Conservation (phyloP, 805 yeast species). For the Teunomyces aglyptinius region DNA sequence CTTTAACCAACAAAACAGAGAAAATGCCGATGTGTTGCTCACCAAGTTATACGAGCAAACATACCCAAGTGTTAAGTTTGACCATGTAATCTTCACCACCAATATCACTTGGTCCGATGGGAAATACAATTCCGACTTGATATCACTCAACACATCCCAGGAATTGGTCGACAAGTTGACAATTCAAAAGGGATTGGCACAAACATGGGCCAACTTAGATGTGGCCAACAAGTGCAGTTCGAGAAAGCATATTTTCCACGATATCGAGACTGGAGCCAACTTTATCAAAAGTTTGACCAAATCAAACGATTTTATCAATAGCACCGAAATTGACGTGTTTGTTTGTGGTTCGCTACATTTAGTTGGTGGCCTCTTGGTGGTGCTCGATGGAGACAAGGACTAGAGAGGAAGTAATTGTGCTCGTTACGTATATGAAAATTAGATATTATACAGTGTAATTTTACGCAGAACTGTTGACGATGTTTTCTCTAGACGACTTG, state of each 20-base stretch:
- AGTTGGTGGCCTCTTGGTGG: conserved; percentile 91
- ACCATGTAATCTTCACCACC: conserved; percentile 81
- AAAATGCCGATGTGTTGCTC: conserved; percentile 63
- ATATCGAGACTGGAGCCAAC: conserved; percentile 71
- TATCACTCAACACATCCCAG: conserved; percentile 79
- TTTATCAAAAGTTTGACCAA: conserved; percentile 48
- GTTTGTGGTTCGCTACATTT: conserved; percentile 93
- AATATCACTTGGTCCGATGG: conserved; percentile 91
- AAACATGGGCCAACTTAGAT: conserved; percentile 63
- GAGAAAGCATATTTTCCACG: conserved; percentile 56
- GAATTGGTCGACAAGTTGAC: conserved; percentile 74
- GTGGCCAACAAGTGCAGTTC: conserved; percentile 22
- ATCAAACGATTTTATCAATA: conserved; percentile 19
- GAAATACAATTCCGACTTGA: conserved; percentile 72
- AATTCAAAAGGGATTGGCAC: conserved; percentile 75
- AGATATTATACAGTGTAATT: conserved; percentile 6
- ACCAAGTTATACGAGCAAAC: conserved; percentile 45
- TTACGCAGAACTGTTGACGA: conserved; percentile 25
- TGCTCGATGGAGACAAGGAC: conserved; percentile 54
- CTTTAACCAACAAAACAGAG: conserved; percentile 94
- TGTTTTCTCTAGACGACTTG: conserved; percentile 42
- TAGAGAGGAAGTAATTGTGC: conserved; percentile 8
- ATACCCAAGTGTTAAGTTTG: conserved; percentile 49
- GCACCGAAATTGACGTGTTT: conserved; percentile 59
- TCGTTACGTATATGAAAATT: conserved; percentile 4